A percentile compares a stretch with the other conserved stretches of the same genome.
These are phyloP conservation scores for Saturnispora zaruensis DNA, from an alignment of 805 yeast genomes.

Conservation along the genomic window DNA sequence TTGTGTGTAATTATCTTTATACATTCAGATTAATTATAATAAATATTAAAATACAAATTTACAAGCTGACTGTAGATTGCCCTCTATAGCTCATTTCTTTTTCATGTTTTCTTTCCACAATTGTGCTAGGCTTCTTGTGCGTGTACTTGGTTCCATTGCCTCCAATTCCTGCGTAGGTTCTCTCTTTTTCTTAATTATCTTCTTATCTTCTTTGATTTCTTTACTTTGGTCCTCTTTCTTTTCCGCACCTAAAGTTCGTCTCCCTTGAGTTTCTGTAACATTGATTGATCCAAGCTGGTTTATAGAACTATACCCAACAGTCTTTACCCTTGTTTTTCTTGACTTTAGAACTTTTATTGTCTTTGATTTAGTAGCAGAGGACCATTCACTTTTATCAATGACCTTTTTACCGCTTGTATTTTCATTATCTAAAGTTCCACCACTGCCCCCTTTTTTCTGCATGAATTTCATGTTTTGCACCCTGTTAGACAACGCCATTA, in stretches of 20 bases:
- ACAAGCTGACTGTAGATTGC: neutral
- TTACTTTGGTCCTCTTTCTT: neutral
- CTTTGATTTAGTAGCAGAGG: constrained; percentile 28
- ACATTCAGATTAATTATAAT: neutral
- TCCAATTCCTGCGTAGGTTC: neutral
- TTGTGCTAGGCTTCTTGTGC: constrained; percentile 9
- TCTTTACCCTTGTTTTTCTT: constrained; percentile 15
- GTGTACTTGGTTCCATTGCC: constrained; percentile 12
- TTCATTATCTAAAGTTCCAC: constrained; percentile 20
- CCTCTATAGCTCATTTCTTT: neutral
- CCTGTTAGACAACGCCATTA: constrained; percentile 25
- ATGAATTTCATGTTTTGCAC: constrained; percentile 81
- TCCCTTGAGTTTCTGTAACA: neutral
- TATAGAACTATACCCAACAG: constrained; percentile 26
- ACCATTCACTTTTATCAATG: constrained; percentile 48
- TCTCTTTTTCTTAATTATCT: constrained; percentile 1
- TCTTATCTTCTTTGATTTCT: neutral
- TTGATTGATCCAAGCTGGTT: constrained; percentile 8
- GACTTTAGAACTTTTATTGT: constrained; percentile 18
- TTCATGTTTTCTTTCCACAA: constrained; percentile 13
- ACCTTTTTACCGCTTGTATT: constrained; percentile 32
- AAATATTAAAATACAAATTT: neutral
- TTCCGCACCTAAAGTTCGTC: neutral
- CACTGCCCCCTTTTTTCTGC: constrained; percentile 32
- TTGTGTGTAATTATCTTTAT: neutral